Conservation (phyloP, 1,284 basidiomycete species). For the Mycena citricolor region DNA sequence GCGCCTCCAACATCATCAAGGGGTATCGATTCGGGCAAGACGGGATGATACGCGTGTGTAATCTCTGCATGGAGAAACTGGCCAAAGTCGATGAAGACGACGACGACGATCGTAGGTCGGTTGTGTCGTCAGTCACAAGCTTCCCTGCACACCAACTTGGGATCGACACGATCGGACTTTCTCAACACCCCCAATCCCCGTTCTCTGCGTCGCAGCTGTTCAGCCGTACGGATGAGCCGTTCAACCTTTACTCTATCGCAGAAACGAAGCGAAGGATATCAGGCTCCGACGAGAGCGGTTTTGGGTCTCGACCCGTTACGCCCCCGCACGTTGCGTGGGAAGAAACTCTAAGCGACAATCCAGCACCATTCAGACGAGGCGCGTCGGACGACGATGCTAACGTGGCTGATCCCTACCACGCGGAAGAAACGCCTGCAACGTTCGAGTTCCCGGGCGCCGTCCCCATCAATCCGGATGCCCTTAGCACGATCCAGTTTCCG, state of each 20-base stretch:
- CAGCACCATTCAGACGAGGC: constrained; percentile 82
- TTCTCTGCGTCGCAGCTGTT: constrained; percentile 88
- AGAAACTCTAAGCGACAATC: constrained; percentile 52
- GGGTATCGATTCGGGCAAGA: constrained; percentile 92
- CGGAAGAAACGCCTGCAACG: constrained; percentile 49
- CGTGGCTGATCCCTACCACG: constrained; percentile 41
- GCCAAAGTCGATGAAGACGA: constrained; percentile 81
- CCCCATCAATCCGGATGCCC: constrained; percentile 48
- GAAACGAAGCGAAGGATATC: constrained; percentile 60
- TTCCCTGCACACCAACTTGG: constrained; percentile 66
- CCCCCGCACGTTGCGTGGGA: constrained; percentile 46
- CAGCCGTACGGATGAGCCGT: constrained; percentile 70
- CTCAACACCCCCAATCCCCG: constrained; percentile 73
- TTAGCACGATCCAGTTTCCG: constrained; percentile 79
- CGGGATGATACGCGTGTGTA: constrained; percentile 91
- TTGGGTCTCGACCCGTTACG: constrained; percentile 52
- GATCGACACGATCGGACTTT: constrained; percentile 44
- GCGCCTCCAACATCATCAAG: constrained; percentile 97
- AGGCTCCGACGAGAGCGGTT: constrained; percentile 53
- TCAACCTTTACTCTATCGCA: constrained; percentile 77
- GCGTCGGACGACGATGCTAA: constrained; percentile 72
- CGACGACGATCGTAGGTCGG: constrained; percentile 78
- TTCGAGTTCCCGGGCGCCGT: constrained; percentile 54
- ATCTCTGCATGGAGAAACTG: constrained; percentile 90
- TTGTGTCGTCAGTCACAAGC: constrained; percentile 66